Percentiles rank a stretch among this genome's conserved stretches.
These are phyloP conservation scores for Carex cristatella DNA, from an alignment of 176 grass and related monocot genomes.

Conservation along the genomic window DNA sequence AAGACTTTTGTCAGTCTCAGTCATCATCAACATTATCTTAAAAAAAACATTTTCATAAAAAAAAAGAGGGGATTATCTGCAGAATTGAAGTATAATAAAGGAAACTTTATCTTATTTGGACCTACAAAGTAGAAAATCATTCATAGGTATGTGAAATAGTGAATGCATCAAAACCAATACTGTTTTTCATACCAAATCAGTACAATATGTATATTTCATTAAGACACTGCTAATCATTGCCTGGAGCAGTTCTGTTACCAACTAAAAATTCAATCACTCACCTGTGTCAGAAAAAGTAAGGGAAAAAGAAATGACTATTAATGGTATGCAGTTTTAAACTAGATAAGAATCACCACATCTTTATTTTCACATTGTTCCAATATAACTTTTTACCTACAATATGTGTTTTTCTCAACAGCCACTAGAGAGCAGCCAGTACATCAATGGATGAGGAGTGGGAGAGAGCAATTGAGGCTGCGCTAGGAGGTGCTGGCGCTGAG, in stretches of 20 bases:
- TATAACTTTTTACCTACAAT: too few species aligned
- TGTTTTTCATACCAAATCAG: background rate
- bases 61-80: background rate
- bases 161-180: background rate
- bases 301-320: too few species aligned
- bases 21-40: slow-evolving; percentile 1
- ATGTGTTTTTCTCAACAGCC: too few species aligned
- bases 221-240: too few species aligned
- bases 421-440: background rate
- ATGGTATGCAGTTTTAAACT: too few species aligned
- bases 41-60: too few species aligned
- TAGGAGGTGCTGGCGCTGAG: slow-evolving; percentile 41
- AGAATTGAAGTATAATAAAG: background rate
- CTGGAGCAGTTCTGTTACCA: too few species aligned
- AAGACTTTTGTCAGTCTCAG: background rate
- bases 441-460: slow-evolving; percentile 93
- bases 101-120: background rate
- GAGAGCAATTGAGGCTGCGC: slow-evolving; percentile 83
- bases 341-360: too few species aligned
- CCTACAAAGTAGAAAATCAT: background rate
- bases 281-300: too few species aligned
- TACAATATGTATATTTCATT: background rate
- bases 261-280: too few species aligned
- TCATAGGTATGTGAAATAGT: background rate
- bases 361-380: too few species aligned